Evolutionary conservation across 2,329 filamentous ascomycete genomes (phyloP), one percentile per base, ranked within the genome.

Genomic region (Massarina eburnea): DNA sequence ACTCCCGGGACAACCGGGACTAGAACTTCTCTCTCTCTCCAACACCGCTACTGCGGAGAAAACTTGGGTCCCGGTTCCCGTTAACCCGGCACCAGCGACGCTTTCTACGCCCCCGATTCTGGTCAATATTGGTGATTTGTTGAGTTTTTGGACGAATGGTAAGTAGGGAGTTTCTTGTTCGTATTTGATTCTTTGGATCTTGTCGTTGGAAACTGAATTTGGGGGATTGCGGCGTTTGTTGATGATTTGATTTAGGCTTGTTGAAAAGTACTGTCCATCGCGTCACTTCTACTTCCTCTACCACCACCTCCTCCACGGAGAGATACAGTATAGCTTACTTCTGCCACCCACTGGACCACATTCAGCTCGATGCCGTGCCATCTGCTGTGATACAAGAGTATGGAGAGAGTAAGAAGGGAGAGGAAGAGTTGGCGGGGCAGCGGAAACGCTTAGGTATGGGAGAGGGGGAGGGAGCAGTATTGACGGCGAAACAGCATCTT

Each of bases 131-230:
- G 85, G 84, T 0, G 85, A 89, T 62, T 57, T 88, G 26, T 72
- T 89, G 12, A 86, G 83, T 26, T 94, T 95, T 68, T 97, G 92
- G 92, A 97, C 94, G 1, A 86, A 88, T 54, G n/a, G n/a, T n/a
- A n/a, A n/a, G n/a, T n/a, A n/a, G n/a, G n/a, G n/a, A n/a, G n/a
- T n/a, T n/a, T n/a, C n/a, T n/a, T n/a, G n/a, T n/a, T n/a, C n/a
- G n/a, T n/a, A n/a, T n/a, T n/a, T n/a, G n/a, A n/a, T n/a, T n/a
- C n/a, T n/a, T n/a, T n/a, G n/a, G n/a, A n/a, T n/a, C n/a, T n/a
- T n/a, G n/a, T n/a, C n/a, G n/a, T n/a, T n/a, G n/a, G n/a, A n/a
- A n/a, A n/a, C n/a, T n/a, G n/a, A n/a, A n/a, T n/a, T n/a, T n/a
- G n/a, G n/a, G n/a, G n/a, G n/a, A n/a, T n/a, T n/a, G n/a, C n/a